A percentile compares a stretch with the other conserved stretches of the same genome.
phyloP scores from a whole-genome alignment of 164 flowering plant genomes.

The Aristolochia californica region DNA sequence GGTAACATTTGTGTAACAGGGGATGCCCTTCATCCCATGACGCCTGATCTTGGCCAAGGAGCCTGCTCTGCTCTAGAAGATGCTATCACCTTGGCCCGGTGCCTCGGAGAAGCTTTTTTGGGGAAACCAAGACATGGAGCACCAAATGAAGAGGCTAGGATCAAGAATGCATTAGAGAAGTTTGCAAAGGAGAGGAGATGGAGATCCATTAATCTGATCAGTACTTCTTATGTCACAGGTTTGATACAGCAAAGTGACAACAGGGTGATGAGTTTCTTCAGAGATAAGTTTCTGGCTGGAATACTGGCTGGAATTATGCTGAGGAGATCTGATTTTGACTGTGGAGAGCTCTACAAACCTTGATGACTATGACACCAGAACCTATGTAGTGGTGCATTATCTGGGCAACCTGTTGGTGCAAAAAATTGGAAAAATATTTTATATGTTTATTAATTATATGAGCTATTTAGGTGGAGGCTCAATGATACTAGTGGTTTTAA shows the following conservation, averaged over 20 bases:
- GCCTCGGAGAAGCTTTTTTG: conserved; percentile 8
- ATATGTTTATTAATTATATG: no score
- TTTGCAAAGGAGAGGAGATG: conserved; percentile 13
- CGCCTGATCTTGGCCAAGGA: conserved; percentile 23
- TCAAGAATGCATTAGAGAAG: conserved; percentile 8
- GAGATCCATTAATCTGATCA: conserved; percentile 7
- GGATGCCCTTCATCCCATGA: conserved; percentile 57
- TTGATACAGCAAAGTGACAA: conserved; percentile 8
- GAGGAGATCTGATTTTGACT: conserved; percentile 15
- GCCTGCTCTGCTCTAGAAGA: conserved; percentile 13
- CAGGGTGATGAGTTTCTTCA: conserved; percentile 7
- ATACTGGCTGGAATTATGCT: conserved; percentile 5
- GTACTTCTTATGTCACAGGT: conserved; percentile 12
- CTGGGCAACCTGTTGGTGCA: background rate
- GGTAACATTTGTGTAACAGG: conserved; percentile 39
- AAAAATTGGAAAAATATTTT: no score
- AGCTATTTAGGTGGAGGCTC: no score
- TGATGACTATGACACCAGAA: background rate
- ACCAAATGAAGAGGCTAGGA: conserved; percentile 40
- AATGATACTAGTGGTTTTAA: no score
- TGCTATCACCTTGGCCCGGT: conserved; percentile 9
- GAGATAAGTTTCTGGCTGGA: conserved; percentile 9
- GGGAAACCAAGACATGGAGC: conserved; percentile 27
- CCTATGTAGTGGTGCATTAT: background rate
- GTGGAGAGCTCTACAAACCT: conserved; percentile 1